Conservation (phyloP, 345 rosid genomes). For the Pugionium cornutum region DNA sequence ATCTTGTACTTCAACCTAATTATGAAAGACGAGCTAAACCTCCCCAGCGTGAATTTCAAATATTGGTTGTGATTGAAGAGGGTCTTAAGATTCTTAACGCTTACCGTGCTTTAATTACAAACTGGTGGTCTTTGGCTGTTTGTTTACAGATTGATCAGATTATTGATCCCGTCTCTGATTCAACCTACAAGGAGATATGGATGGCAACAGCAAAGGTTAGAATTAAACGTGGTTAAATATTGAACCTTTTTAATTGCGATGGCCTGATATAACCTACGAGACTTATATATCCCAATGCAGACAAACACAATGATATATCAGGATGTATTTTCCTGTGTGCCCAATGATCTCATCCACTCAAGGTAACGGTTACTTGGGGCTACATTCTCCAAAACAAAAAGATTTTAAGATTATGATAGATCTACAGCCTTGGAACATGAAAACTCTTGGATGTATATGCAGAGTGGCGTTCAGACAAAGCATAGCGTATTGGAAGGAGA, state of each 20-base stretch:
- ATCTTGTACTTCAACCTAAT: not conserved
- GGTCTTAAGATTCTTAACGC: conserved; percentile 14
- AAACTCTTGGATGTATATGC: conserved; percentile 28
- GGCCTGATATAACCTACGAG: conserved; percentile 17
- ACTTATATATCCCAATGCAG: conserved; percentile 46
- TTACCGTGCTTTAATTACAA: not conserved
- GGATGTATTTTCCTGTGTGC: conserved; percentile 89
- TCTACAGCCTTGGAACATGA: not conserved
- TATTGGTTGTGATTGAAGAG: conserved; percentile 22
- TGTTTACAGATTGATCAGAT: conserved; percentile 63
- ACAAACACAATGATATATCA: conserved; percentile 80
- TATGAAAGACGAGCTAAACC: conserved; percentile 16
- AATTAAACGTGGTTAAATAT: conserved; percentile 4
- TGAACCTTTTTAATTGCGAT: not conserved
- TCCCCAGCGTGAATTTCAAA: conserved; percentile 12
- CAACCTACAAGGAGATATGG: conserved; percentile 88
- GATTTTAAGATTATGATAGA: conserved; percentile 8
- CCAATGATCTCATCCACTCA: conserved; percentile 85
- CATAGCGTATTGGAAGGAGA: conserved; percentile 69
- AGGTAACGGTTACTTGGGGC: conserved; percentile 47
- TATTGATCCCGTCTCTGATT: conserved; percentile 77
- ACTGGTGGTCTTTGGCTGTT: conserved; percentile 18
- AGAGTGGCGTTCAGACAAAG: conserved; percentile 61
- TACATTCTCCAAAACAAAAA: not conserved
- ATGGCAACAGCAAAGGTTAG: conserved; percentile 84